Evolutionary conservation across 2,329 filamentous ascomycete species (phyloP).

Genomic region (Fusarium camptoceras): DNA sequence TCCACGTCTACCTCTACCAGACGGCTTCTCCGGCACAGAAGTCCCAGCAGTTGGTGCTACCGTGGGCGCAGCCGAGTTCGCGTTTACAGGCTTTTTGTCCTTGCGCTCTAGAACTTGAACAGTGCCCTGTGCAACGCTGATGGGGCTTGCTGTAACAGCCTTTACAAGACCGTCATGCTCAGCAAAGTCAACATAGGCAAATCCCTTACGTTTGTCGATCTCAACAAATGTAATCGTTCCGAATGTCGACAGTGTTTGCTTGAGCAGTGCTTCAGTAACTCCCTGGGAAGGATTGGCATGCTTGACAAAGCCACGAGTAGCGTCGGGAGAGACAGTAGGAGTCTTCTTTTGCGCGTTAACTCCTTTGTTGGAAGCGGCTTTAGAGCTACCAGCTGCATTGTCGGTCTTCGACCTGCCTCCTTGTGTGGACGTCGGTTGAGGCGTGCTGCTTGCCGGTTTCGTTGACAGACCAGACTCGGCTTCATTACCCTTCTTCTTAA

Average conservation of each 20-base stretch:
- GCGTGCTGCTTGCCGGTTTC: slow-evolving; percentile 45
- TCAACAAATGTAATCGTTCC: slow-evolving; percentile 84
- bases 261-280: slow-evolving; percentile 84
- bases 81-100: slow-evolving; percentile 61
- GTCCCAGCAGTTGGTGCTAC: slow-evolving; percentile 30
- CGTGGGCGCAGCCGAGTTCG: slow-evolving; percentile 28
- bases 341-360: slow-evolving; percentile 51
- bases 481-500: slow-evolving; percentile 54
- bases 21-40: slow-evolving; percentile 46
- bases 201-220: slow-evolving; percentile 94
- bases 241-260: slow-evolving; percentile 78
- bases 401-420: slow-evolving; percentile 43
- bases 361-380: slow-evolving; percentile 43
- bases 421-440: slow-evolving; percentile 46
- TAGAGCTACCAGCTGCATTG: slow-evolving; percentile 36
- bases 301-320: slow-evolving; percentile 80
- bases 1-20: slow-evolving; percentile 50
- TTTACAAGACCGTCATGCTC: slow-evolving; percentile 78
- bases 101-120: slow-evolving; percentile 89
- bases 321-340: slow-evolving; percentile 53
- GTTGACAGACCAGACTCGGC: slow-evolving; percentile 37
- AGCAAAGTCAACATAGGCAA: slow-evolving; percentile 91
- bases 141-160: slow-evolving; percentile 83
- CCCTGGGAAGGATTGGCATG: slow-evolving; percentile 91
- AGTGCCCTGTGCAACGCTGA: slow-evolving; percentile 84